Conservation (phyloP, 768 basidiomycete genomes). For the Leccinum longicurvipes region DNA sequence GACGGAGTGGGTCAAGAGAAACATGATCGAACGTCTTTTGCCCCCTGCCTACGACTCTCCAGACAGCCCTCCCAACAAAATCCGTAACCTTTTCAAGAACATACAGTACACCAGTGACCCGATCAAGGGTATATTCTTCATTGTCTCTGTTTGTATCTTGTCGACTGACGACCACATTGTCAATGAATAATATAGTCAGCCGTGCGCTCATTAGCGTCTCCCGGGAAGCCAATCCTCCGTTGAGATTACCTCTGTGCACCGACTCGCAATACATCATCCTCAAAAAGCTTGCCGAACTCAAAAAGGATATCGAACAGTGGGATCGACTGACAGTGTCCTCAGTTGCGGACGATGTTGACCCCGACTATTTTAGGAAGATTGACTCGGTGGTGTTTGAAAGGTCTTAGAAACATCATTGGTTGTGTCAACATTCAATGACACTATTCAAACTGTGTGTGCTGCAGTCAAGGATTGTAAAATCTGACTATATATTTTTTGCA, state of each 20-base stretch:
- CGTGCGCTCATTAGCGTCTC: slow-evolving; percentile 17
- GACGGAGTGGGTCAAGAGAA: slow-evolving; percentile 21
- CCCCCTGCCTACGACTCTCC: slow-evolving; percentile 16
- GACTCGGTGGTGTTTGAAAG: not conserved
- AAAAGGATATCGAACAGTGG: slow-evolving; percentile 14
- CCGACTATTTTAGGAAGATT: slow-evolving; percentile 10
- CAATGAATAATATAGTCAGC: slow-evolving; percentile 17
- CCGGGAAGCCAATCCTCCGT: slow-evolving; percentile 16
- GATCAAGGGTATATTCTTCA: slow-evolving; percentile 8
- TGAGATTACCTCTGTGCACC: slow-evolving; percentile 18
- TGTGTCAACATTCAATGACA: too few species aligned
- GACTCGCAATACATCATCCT: slow-evolving; percentile 17
- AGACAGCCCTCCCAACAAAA: slow-evolving; percentile 14
- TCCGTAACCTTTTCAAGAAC: slow-evolving; percentile 8
- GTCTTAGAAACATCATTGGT: too few species aligned
- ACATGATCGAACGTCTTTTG: slow-evolving; percentile 12
- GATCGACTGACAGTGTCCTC: slow-evolving; percentile 12
- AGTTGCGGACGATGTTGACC: slow-evolving; percentile 22
- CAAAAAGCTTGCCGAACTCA: slow-evolving; percentile 17
- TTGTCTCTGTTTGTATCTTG: not conserved
- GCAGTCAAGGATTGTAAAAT: too few species aligned
- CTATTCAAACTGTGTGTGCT: too few species aligned
- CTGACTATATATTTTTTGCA: too few species aligned
- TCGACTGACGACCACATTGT: not conserved
- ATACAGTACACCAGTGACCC: not conserved